phyloP scores from a whole-genome alignment of 2,329 filamentous ascomycete species.

The Berkeleyomyces basicola region DNA sequence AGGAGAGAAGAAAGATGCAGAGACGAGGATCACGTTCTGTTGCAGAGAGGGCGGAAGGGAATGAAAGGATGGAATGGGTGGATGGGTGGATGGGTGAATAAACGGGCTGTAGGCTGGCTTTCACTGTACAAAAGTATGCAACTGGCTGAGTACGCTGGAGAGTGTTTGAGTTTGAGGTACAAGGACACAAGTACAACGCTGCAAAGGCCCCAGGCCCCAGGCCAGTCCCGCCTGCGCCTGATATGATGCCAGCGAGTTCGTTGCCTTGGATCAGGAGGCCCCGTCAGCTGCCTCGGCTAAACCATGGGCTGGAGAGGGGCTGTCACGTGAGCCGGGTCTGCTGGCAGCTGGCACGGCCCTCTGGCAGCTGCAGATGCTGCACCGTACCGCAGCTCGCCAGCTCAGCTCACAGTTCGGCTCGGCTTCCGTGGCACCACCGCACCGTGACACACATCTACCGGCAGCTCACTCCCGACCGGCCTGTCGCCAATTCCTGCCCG shows the following conservation, averaged over 20 bases:
- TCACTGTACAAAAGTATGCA: too few relatives aligned
- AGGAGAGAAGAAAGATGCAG: not conserved
- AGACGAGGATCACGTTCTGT: not conserved
- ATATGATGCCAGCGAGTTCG: not conserved
- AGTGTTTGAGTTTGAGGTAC: too few relatives aligned
- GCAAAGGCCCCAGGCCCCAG: too few relatives aligned
- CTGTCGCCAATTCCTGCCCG: not conserved
- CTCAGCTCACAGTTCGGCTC: too few relatives aligned
- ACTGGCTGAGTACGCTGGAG: too few relatives aligned
- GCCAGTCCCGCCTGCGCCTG: not conserved
- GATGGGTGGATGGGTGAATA: not conserved
- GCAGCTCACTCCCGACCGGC: too few relatives aligned
- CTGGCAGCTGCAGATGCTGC: not conserved
- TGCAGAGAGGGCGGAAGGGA: too few relatives aligned
- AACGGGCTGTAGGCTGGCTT: not conserved
- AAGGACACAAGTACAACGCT: too few relatives aligned
- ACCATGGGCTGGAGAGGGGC: not conserved
- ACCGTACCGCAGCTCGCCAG: too few relatives aligned
- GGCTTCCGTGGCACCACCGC: too few relatives aligned
- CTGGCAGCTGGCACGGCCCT: not conserved
- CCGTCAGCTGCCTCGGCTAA: slow-evolving; percentile 2
- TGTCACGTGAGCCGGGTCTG: not conserved
- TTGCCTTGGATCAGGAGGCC: slow-evolving; percentile 1
- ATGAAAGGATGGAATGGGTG: not conserved
- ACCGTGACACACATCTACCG: too few relatives aligned